Percentiles rank a stretch among this genome's conserved stretches.
Conservation (phyloP, 768 basidiomycete genomes). For the Mycena belliarum region DNA sequence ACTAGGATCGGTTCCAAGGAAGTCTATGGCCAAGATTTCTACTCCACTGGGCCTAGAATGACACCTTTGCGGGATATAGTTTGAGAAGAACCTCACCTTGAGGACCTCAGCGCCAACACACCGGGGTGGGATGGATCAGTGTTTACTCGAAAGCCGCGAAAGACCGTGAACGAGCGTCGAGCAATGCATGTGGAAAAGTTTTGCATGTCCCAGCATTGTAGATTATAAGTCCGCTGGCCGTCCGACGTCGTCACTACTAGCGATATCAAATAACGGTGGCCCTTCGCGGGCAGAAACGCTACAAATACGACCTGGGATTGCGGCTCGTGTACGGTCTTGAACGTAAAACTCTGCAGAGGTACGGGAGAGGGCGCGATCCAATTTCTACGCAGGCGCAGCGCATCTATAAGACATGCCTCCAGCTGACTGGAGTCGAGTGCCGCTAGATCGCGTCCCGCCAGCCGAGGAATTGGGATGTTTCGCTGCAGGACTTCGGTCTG, state of each 20-base stretch:
- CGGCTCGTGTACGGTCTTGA: slow-evolving; percentile 26
- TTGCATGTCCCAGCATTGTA: slow-evolving; percentile 62
- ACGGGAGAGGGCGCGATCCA: slow-evolving; percentile 50
- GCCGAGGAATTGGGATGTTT: slow-evolving; percentile 50
- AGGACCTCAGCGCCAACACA: slow-evolving; percentile 44
- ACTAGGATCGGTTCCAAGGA: slow-evolving; percentile 34
- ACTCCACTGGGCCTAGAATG: slow-evolving; percentile 32
- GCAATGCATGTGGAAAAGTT: slow-evolving; percentile 40
- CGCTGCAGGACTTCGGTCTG: slow-evolving; percentile 39
- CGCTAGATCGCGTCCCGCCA: slow-evolving; percentile 31
- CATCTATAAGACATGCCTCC: slow-evolving; percentile 40
- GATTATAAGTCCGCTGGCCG: slow-evolving; percentile 29
- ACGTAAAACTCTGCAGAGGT: slow-evolving; percentile 27
- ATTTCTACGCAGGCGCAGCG: slow-evolving; percentile 45
- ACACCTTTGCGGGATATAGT: neutral
- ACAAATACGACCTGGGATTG: slow-evolving; percentile 43
- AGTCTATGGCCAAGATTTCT: slow-evolving; percentile 43
- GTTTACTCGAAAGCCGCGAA: slow-evolving; percentile 51
- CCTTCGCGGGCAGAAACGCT: slow-evolving; percentile 47
- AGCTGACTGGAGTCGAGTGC: slow-evolving; percentile 43
- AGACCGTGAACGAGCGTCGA: slow-evolving; percentile 33
- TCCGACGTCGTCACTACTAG: slow-evolving; percentile 30
- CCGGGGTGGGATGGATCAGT: slow-evolving; percentile 33
- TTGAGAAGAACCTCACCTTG: slow-evolving; percentile 33
- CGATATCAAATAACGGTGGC: slow-evolving; percentile 48